Conservation (phyloP, 257 asterid genomes). For the Solanum boliviense region DNA sequence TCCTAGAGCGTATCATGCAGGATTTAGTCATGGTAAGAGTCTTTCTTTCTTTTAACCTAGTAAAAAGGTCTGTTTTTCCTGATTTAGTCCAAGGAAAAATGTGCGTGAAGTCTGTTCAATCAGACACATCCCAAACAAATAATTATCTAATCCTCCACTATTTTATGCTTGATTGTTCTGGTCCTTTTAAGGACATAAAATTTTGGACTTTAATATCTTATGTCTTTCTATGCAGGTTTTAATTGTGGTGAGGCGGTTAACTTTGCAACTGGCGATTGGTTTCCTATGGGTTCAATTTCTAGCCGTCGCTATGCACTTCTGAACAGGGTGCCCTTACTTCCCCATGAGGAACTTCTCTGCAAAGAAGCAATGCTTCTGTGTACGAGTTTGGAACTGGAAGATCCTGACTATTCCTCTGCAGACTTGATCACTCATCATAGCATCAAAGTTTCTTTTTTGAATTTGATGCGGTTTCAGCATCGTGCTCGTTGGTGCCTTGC, state of each 20-base stretch:
- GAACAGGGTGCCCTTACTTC: slow-evolving; percentile 76
- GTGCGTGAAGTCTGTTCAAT: background rate
- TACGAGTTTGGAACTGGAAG: slow-evolving; percentile 26
- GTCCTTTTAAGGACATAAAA: background rate
- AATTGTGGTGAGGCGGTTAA: slow-evolving; percentile 99
- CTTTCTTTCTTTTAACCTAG: background rate
- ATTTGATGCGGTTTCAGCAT: slow-evolving; percentile 81
- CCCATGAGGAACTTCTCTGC: slow-evolving; percentile 95
- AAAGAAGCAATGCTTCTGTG: slow-evolving; percentile 78
- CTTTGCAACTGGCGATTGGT: slow-evolving; percentile 94
- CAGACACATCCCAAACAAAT: background rate
- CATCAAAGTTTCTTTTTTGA: slow-evolving; percentile 59
- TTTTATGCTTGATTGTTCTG: background rate
- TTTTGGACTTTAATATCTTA: background rate
- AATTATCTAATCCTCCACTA: background rate
- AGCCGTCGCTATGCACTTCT: slow-evolving; percentile 89
- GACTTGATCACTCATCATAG: slow-evolving; percentile 35
- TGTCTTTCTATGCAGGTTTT: slow-evolving; percentile 41
- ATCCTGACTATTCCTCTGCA: slow-evolving; percentile 29
- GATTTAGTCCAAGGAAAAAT: background rate
- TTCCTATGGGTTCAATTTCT: slow-evolving; percentile 80
- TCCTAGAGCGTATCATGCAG: slow-evolving; percentile 97
- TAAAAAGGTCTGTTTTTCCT: background rate
- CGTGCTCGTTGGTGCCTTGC: slow-evolving; percentile 74
- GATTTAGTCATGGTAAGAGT: slow-evolving; percentile 88